Conservation (phyloP, 306 rosid species). For the Quercus robur region DNA sequence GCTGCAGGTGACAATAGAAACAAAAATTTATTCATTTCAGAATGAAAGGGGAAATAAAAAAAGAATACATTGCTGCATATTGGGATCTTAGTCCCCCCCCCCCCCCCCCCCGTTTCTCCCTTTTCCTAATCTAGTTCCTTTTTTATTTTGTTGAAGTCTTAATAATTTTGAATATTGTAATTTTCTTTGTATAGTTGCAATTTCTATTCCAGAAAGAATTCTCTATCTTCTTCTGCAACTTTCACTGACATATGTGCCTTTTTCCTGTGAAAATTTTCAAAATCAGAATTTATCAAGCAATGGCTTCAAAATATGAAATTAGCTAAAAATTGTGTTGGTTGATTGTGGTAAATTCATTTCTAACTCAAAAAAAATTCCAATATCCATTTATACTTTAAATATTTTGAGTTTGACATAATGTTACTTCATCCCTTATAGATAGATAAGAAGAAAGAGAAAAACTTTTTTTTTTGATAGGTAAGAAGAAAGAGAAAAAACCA, state of each 20-base stretch:
- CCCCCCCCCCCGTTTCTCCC: not conserved
- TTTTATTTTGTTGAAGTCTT: not conserved
- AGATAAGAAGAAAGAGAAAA: not conserved
- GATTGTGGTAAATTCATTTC: not conserved
- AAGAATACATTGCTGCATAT: not conserved
- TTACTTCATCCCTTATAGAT: not conserved
- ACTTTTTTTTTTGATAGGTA: not conserved
- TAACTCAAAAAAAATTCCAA: not conserved
- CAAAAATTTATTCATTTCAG: not conserved
- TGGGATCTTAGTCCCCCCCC: not conserved
- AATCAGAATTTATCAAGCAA: not conserved
- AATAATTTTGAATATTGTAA: not conserved
- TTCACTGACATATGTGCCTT: not conserved
- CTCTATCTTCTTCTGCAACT: not conserved
- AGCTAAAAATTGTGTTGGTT: not conserved
- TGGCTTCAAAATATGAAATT: not conserved
- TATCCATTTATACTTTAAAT: not conserved
- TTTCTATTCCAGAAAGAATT: not conserved
- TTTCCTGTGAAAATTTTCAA: not conserved
- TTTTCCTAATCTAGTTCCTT: not conserved
- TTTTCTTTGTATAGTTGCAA: not conserved
- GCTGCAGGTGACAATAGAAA: slow-evolving; percentile 61
- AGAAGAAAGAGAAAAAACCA: not conserved
- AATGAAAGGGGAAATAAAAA: no score
- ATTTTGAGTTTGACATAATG: not conserved